Conservation (phyloP, 805 yeast genomes). For the Hanseniaspora nectarophila region DNA sequence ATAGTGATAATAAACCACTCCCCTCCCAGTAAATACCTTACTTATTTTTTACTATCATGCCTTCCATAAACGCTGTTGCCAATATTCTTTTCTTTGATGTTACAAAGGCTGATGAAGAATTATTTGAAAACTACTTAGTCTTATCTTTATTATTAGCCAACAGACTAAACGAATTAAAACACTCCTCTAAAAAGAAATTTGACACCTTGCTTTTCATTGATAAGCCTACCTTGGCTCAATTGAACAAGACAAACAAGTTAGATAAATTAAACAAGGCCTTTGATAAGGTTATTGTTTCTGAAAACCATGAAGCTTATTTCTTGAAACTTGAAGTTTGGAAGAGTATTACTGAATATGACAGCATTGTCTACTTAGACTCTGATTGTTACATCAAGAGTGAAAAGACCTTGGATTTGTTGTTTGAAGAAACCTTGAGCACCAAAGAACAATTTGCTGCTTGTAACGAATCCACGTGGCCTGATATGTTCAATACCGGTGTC, state of each 20-base stretch:
- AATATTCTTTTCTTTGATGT: background rate
- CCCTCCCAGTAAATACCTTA: background rate
- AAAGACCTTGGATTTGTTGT: conserved; percentile 12
- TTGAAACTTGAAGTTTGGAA: conserved; percentile 31
- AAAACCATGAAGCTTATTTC: background rate
- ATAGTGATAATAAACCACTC: too few species aligned
- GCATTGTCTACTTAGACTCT: conserved; percentile 49
- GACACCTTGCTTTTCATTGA: conserved; percentile 1
- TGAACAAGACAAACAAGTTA: background rate
- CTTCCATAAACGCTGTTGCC: background rate
- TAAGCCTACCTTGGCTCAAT: background rate
- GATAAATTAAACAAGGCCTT: background rate
- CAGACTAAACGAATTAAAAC: background rate
- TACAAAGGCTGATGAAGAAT: background rate
- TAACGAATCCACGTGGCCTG: conserved; percentile 89
- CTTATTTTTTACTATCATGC: background rate
- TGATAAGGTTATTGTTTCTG: background rate
- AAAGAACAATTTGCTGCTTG: conserved; percentile 36
- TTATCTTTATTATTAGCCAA: background rate
- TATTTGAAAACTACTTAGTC: background rate
- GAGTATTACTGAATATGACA: conserved; percentile 31
- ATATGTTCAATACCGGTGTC: conserved; percentile 73
- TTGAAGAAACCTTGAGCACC: conserved; percentile 4
- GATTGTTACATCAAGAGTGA: conserved; percentile 44
- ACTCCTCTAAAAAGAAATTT: background rate